A percentile compares a stretch with the other conserved stretches of the same genome.
These are phyloP conservation scores for Aplosporella prunicola DNA, from an alignment of 2,329 filamentous ascomycete species.

Conservation along the genomic window DNA sequence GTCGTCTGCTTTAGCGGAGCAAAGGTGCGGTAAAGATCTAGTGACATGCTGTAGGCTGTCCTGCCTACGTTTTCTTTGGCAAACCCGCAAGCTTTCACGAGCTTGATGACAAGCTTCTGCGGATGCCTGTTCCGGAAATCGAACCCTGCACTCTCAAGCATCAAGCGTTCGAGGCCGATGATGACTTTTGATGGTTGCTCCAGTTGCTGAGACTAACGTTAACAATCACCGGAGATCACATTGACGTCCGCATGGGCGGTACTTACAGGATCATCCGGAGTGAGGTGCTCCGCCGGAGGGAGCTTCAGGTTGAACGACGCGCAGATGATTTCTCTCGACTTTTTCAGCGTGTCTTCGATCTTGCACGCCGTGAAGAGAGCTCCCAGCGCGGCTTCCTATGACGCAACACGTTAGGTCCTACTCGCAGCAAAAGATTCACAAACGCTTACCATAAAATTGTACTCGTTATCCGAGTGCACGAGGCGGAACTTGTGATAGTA, in stretches of 20 bases:
- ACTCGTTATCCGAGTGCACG: slow-evolving; percentile 74
- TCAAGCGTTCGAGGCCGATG: slow-evolving; percentile 81
- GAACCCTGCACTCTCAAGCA: slow-evolving; percentile 86
- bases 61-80: slow-evolving; percentile 49
- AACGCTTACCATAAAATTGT: slow-evolving; percentile 53
- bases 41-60: slow-evolving; percentile 69
- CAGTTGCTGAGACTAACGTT: slow-evolving; percentile 67
- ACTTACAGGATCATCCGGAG: slow-evolving; percentile 71
- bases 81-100: slow-evolving; percentile 52
- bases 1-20: slow-evolving; percentile 83
- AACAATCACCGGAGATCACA: no score
- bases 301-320: slow-evolving; percentile 80
- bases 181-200: slow-evolving; percentile 70
- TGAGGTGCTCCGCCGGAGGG: slow-evolving; percentile 55
- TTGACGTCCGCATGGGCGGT: not conserved
- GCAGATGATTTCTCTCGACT: slow-evolving; percentile 85
- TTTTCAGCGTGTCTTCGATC: slow-evolving; percentile 95
- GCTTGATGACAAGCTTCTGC: slow-evolving; percentile 74
- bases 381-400: slow-evolving; percentile 73
- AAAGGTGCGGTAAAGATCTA: slow-evolving; percentile 90
- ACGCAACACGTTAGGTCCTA: not conserved
- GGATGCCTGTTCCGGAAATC: slow-evolving; percentile 87
- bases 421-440: not conserved
- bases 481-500: slow-evolving; percentile 94
- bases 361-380: slow-evolving; percentile 91